Base-by-base conservation (phyloP, 176 grass and related monocot species). In the Ampelocalamus luodianensis region DNA sequence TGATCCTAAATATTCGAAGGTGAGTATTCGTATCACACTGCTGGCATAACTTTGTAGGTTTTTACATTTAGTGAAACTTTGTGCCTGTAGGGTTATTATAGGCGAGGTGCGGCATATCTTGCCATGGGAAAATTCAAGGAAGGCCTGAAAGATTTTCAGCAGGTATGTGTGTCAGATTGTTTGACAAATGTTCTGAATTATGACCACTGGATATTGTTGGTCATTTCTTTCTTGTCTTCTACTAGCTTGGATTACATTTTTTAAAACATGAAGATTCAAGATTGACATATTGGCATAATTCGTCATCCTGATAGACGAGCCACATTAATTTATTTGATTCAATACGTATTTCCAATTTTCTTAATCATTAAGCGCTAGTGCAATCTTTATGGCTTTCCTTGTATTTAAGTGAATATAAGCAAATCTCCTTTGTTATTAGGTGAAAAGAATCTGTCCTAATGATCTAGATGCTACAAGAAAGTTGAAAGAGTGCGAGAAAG, bases 41-140 rank as follows among this genome's bases (percentile, higher is more conserved):
- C 34, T 76, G 80, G 17, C 46, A 71, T 15, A 26, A 20, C 49
- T 76, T 61, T 82, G 13, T 81, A 81, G 10, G 85, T 66, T 87
- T 64, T 58, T 54, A 65, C 44, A 36, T 49, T 48, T 42, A 11
- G 53, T 56, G 34, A 51, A 82, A 32, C 17, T 76, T 49, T 70
- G 18, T 51, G 55, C 17, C 58, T 56, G 12, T 77, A 97, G 95
- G 92, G 90, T 79, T 97, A 97, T 78, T 97, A 97, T 82, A 91
- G 92, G 66, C 78, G 92, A 56, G 95, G 92, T 72, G 90, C 84
- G 6, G 92, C 95, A 78, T 85, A 90, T 93, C 95, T 95, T 93
- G 90, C 95, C 18, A 97, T 97, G 95, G 95, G 95, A 64, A 97
- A 95, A 56, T 93, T 94, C 77, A 97, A 97, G 90, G 92, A 97